Base-by-base conservation (phyloP, 192 early-diverging fungal species). In the Funneliformis geosporum region DNA sequence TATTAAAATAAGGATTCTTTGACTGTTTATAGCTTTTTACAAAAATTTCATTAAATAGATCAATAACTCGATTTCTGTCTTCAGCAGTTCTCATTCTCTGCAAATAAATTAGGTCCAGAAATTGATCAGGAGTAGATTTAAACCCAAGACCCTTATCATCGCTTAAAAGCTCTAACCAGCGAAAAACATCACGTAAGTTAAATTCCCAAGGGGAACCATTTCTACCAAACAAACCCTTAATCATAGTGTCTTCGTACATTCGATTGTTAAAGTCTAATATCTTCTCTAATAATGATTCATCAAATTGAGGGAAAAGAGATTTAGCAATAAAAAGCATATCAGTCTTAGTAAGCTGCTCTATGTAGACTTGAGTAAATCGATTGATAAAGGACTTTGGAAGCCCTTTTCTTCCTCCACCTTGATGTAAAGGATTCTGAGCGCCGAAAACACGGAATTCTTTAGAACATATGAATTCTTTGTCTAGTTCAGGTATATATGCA, bases 321-420 rank as follows among this genome's bases (percentile, higher is more conserved):
- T 84, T 82, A 55, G 86, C 90, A 81, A 99, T 98, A 60, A 91
- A 90, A 27, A 86, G 81, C 71, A 98, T 85, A 82, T 99, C 98
- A n/a, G 87, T 86, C 40, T 89, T 87, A 5, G 83, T 85, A 33
- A 99, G 86, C 47, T 92, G 94, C 68, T 96, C 93, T 46, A 99
- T 91, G 85, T 94, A 97, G 59, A 99, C 97, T 79, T 94, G 93
- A 0, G 96, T 96, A 83, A 99, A 99, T 33, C 98, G 91, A 82
- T 99, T 98, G 60, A 97, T 92, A 82, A 99, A 99, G 27, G 95
- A 97, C 62, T 95, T 92, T 10, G 98, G 98, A 28, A 99, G 86
- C n/a, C 98, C 98, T 82, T 98, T 98, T 55, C 98, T 92, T 9
- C 98, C 98, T 73, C 98, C 98, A 75, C 98, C 98, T 85, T 99